A percentile compares a stretch with the other conserved stretches of the same genome.
phyloP scores from a whole-genome alignment of 2,329 filamentous ascomycete genomes.

The Nakataea oryzae region DNA sequence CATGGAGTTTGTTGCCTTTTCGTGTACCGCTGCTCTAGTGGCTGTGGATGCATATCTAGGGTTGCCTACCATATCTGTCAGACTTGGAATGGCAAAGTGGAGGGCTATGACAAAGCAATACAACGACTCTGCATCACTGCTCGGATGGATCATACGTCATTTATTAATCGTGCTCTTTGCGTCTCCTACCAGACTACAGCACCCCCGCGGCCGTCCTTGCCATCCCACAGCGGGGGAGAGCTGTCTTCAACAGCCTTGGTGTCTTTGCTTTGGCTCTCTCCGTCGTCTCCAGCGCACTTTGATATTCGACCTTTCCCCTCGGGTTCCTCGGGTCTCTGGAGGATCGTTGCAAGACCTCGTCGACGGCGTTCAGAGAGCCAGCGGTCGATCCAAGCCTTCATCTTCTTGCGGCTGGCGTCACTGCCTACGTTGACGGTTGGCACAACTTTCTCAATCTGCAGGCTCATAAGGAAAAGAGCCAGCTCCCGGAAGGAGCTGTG shows the following conservation, averaged over 20 bases:
- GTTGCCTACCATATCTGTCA: too few relatives aligned
- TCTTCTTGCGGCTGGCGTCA: slow-evolving; percentile 43
- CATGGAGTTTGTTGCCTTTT: neutral
- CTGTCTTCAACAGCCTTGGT: slow-evolving; percentile 24
- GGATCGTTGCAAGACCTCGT: slow-evolving; percentile 38
- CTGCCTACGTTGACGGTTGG: slow-evolving; percentile 81
- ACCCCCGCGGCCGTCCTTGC: slow-evolving; percentile 27
- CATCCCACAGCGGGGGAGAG: slow-evolving; percentile 23
- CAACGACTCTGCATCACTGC: neutral
- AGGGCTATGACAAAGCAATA: neutral
- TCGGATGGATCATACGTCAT: neutral
- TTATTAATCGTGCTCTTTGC: neutral
- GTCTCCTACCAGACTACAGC: slow-evolving; percentile 26
- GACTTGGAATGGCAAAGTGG: too few relatives aligned
- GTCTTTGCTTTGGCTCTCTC: slow-evolving; percentile 17
- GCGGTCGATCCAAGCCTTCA: slow-evolving; percentile 55
- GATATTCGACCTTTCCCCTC: slow-evolving; percentile 6
- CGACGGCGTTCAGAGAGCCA: slow-evolving; percentile 49
- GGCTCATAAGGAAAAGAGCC: slow-evolving; percentile 80
- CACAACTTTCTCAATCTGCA: slow-evolving; percentile 81
- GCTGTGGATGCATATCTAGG: neutral
- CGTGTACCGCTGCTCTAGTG: neutral
- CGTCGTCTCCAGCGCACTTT: slow-evolving; percentile 16
- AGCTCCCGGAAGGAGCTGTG: slow-evolving; percentile 92
- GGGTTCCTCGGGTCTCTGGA: slow-evolving; percentile 18